Evolutionary conservation across 2,329 filamentous ascomycete species (phyloP).

Genomic region (Drechslerella coelobrocha): DNA sequence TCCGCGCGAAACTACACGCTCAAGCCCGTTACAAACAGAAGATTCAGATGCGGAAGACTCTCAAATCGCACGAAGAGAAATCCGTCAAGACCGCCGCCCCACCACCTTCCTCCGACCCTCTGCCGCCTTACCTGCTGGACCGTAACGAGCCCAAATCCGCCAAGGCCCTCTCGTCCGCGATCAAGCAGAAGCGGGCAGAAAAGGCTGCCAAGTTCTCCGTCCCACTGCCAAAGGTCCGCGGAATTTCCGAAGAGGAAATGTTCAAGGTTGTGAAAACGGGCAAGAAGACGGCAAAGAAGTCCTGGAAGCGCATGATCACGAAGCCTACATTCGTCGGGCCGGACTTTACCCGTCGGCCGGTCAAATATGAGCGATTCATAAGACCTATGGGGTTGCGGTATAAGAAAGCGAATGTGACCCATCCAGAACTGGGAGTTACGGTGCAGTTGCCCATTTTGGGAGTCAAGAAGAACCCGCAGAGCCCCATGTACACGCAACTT

Average conservation of each 20-base stretch:
- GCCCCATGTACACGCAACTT: constrained; percentile 88
- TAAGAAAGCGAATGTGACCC: constrained; percentile 66
- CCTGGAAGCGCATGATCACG: constrained; percentile 71
- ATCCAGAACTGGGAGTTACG: constrained; percentile 82
- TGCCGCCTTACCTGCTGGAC: constrained; percentile 93
- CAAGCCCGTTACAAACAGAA: constrained; percentile 96
- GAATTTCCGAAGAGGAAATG: constrained; percentile 95
- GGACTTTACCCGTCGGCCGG: constrained; percentile 86
- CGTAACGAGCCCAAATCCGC: constrained; percentile 72
- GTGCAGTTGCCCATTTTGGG: constrained; percentile 82
- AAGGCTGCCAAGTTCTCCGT: constrained; percentile 94
- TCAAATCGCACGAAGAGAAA: constrained; percentile 93
- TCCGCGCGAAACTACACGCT: constrained; percentile 90
- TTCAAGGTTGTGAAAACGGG: constrained; percentile 96
- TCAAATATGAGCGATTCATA: constrained; percentile 77
- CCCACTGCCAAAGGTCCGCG: constrained; percentile 89
- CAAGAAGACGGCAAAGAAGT: constrained; percentile 90
- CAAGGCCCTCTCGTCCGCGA: constrained; percentile 62
- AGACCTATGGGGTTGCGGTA: constrained; percentile 67
- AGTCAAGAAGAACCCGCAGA: constrained; percentile 86
- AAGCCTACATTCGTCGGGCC: constrained; percentile 88
- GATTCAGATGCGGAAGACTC: constrained; percentile 95
- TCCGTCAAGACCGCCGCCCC: constrained; percentile 86
- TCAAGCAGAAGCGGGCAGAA: constrained; percentile 90
- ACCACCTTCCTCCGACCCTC: constrained; percentile 79